phyloP scores from a whole-genome alignment of 1,284 basidiomycete genomes.

The Ganoderma lingzhi region DNA sequence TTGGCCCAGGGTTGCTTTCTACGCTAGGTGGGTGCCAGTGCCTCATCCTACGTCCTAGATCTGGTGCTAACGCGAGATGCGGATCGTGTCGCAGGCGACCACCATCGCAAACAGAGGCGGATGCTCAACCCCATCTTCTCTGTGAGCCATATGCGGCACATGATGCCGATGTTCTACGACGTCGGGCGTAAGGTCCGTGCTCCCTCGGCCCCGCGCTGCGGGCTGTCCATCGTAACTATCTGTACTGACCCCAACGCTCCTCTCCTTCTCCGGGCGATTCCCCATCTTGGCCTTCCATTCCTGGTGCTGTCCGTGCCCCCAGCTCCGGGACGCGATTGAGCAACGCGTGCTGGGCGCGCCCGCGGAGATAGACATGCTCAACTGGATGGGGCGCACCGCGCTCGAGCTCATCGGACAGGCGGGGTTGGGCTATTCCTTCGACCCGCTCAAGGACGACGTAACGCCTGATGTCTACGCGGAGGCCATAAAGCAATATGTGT shows the following conservation, averaged over 20 bases:
- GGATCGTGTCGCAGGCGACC: conserved; percentile 33
- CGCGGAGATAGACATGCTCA: conserved; percentile 43
- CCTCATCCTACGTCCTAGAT: not conserved
- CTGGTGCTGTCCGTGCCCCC: conserved; percentile 14
- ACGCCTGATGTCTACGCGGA: conserved; percentile 38
- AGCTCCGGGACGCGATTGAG: conserved; percentile 37
- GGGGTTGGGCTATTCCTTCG: conserved; percentile 47
- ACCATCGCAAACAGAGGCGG: conserved; percentile 32
- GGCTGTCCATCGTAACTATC: not conserved
- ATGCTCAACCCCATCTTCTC: conserved; percentile 35
- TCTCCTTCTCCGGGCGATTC: conserved; percentile 11
- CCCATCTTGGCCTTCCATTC: conserved; percentile 9
- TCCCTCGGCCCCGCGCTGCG: conserved; percentile 15
- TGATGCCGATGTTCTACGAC: conserved; percentile 33
- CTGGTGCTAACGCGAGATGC: not conserved
- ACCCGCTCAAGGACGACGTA: conserved; percentile 39
- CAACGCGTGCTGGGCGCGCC: conserved; percentile 28
- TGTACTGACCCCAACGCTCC: conserved; percentile 8
- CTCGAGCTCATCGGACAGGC: conserved; percentile 48
- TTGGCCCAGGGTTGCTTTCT: conserved; percentile 36
- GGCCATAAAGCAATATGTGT: conserved; percentile 41
- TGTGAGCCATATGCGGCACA: conserved; percentile 34
- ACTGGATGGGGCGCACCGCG: conserved; percentile 45
- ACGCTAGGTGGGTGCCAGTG: conserved; percentile 29
- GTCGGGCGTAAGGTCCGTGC: conserved; percentile 35